Base-by-base conservation (phyloP, 192 early-diverging fungal genomes). In the Spizellomyces punctatus region DNA sequence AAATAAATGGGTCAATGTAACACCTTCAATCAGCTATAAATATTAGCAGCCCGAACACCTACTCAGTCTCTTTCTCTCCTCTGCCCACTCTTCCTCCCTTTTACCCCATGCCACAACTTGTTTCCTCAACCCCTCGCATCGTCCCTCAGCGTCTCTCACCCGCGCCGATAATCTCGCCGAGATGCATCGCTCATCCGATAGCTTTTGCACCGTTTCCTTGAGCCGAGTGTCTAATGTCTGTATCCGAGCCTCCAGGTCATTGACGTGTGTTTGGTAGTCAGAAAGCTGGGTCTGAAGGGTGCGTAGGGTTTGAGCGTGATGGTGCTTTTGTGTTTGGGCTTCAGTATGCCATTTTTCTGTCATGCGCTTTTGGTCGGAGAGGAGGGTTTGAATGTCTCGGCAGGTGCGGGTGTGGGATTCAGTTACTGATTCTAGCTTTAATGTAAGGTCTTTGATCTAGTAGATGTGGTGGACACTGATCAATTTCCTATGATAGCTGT, bases 371-470 rank as follows among this genome's bases (percentile, higher is more conserved):
- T 85, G 83, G 8, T 74, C 70, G n/a, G 65, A 43, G 6, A 83
- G 62, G 10, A 85, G 73, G 43, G 66, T 58, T 62, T 82, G 81
- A 19, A 81, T 41, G 16, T 85, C 83, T 19, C 72, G 54, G 46
- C 79, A 79, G 5, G 83, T 82, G 5, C 67, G 62, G 2, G 71
- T 21, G 64, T 85, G 81, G 41, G 78, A 63, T 41, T 78, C 73
- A 12, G 76, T 58, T n/a, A 82, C 60, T 55, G 43, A 57, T 10
- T 78, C 66, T 27, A 85, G 71, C 43, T 75, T 73, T 17, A 66
- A 56, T 12, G 74, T 79, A 8, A 82, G 70, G 5, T 82, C 81
- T 10, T 42, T 49, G 8, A 75, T 72, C 65, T 83, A 67, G 27
- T 36, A 36, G 27, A 9, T 5, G n/a, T 17, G 46, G 41, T 55